phyloP scores from a whole-genome alignment of 495 filamentous ascomycete genomes.

The Emericellopsis terricola region DNA sequence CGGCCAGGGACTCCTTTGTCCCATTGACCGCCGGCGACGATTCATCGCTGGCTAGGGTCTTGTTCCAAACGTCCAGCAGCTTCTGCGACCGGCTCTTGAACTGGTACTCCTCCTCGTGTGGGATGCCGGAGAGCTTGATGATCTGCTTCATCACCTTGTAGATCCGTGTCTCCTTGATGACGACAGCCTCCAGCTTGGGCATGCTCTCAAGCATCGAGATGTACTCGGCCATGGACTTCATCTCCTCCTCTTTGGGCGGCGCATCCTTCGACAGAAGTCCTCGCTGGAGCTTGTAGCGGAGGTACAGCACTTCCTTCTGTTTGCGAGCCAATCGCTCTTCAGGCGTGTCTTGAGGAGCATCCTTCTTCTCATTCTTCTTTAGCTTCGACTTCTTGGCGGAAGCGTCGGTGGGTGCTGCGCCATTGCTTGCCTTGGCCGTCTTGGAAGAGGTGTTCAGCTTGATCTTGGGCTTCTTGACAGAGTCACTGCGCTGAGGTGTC shows the following conservation, averaged over 20 bases:
- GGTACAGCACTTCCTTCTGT: slow-evolving; percentile 57
- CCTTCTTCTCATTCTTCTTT: slow-evolving; percentile 46
- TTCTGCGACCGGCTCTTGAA: slow-evolving; percentile 64
- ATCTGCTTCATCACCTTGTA: slow-evolving; percentile 89
- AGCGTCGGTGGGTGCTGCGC: slow-evolving; percentile 26
- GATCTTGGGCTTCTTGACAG: slow-evolving; percentile 49
- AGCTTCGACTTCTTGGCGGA: slow-evolving; percentile 42
- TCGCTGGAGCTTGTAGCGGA: slow-evolving; percentile 81
- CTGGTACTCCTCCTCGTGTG: slow-evolving; percentile 65
- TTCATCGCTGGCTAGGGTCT: slow-evolving; percentile 41
- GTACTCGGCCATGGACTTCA: slow-evolving; percentile 65
- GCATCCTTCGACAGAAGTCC: slow-evolving; percentile 70
- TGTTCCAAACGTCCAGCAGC: slow-evolving; percentile 69
- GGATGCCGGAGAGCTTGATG: slow-evolving; percentile 63
- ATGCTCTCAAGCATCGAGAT: slow-evolving; percentile 63
- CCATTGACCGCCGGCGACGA: slow-evolving; percentile 10
- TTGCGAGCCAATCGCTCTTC: slow-evolving; percentile 28
- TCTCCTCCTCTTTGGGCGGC: slow-evolving; percentile 73
- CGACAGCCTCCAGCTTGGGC: slow-evolving; percentile 63
- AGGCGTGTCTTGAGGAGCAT: slow-evolving; percentile 28
- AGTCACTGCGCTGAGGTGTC: slow-evolving; percentile 48
- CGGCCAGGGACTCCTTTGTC: too few relatives aligned
- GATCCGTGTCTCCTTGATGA: slow-evolving; percentile 76
- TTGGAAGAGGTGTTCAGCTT: slow-evolving; percentile 34
- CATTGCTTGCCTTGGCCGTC: slow-evolving; percentile 36